These are phyloP conservation scores for Sequoiadendron giganteum DNA, from an alignment of 75 land plant species.

Conservation along the genomic window DNA sequence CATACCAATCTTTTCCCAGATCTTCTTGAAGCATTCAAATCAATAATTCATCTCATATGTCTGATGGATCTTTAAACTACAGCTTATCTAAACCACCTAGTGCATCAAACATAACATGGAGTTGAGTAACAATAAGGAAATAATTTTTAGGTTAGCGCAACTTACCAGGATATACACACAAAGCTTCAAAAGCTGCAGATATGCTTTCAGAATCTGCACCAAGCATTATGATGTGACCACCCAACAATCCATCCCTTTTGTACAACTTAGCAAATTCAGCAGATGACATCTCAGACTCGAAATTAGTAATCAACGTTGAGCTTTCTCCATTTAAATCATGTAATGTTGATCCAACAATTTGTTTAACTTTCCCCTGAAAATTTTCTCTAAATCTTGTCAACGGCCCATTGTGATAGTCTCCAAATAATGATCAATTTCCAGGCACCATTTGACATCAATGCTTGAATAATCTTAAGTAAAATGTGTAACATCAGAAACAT, in stretches of 20 bases:
- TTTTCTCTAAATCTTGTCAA: background rate
- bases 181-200: constrained; percentile 75
- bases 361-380: constrained; percentile 92
- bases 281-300: constrained; percentile 83
- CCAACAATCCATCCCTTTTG: constrained; percentile 68
- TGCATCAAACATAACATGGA: background rate
- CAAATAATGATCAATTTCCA: background rate
- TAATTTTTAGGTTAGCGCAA: background rate
- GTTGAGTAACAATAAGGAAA: background rate
- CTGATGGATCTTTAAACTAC: background rate
- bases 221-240: constrained; percentile 97
- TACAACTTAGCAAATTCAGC: constrained; percentile 86
- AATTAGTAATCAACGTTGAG: constrained; percentile 72
- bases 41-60: background rate
- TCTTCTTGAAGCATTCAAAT: background rate
- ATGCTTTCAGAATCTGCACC: constrained; percentile 85
- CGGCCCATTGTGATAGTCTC: background rate
- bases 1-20: background rate
- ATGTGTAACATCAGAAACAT: background rate
- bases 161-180: constrained; percentile 83
- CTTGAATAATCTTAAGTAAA: background rate
- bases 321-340: constrained; percentile 51
- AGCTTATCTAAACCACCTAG: background rate
- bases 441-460: background rate
- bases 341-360: constrained; percentile 95